Percentiles rank a stretch among this genome's conserved stretches.
phyloP scores from a whole-genome alignment of 2,329 filamentous ascomycete species.

The Lasiodiplodia gonubiensis region DNA sequence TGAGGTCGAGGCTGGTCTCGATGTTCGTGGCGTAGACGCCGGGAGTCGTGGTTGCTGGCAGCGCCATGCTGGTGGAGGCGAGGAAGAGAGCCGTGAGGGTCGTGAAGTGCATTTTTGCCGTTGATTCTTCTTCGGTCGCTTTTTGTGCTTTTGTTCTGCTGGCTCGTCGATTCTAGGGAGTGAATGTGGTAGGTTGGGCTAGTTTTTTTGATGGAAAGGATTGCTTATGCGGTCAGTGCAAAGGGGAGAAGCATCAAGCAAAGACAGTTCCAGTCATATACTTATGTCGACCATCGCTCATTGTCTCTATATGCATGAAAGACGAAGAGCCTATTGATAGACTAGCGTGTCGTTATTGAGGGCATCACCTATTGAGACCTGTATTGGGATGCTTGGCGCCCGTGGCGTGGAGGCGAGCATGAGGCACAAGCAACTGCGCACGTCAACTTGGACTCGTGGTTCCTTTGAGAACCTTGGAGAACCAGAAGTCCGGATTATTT shows the following conservation, averaged over 20 bases:
- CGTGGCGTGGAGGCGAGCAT: not conserved
- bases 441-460: not conserved
- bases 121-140: not conserved
- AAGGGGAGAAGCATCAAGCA: not conserved
- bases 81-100: not conserved
- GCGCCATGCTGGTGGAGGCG: not conserved
- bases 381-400: slow-evolving; percentile 18
- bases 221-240: not conserved
- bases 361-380: slow-evolving; percentile 7
- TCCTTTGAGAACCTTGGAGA: not conserved
- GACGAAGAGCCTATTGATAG: slow-evolving; percentile 15
- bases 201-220: not conserved
- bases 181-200: slow-evolving; percentile 2
- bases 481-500: not conserved
- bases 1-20: not conserved
- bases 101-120: not conserved
- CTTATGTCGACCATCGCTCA: not conserved
- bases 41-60: not conserved
- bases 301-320: not conserved
- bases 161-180: not conserved
- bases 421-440: not conserved
- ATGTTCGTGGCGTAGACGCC: not conserved
- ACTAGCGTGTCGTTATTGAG: not conserved
- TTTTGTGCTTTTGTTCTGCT: not conserved
- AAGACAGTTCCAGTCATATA: not conserved